Base-by-base conservation (phyloP, 2,329 filamentous ascomycete genomes). In the Periconia sp. region DNA sequence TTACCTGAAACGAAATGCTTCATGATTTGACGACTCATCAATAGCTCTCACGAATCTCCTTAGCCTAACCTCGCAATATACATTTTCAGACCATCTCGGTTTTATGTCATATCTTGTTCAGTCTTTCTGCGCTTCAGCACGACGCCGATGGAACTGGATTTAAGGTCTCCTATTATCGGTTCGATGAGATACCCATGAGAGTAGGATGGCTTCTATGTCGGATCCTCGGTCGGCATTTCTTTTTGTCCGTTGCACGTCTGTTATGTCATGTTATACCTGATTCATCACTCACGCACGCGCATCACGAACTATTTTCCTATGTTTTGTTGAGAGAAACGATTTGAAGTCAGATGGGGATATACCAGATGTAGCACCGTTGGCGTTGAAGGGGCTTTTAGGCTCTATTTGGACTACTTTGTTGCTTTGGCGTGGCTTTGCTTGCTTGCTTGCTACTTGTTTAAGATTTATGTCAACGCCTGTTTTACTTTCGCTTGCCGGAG, bases 111-210 rank as follows among this genome's bases (percentile, higher is more conserved):
- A 21, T 54, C 7, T 43, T 32, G 25, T 26, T 22, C 25, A 38
- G 33, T 39, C 15, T 31, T 38, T 46, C 21, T 47, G 34, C 33
- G 32, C 26, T 51, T 35, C 42, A 24, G 44, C 38, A 46, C 50
- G 50, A 52, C 42, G 45, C 49, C 39, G 45, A 48, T 46, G 48
- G 39, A 46, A 46, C 42, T 35, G 46, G n/a, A n/a, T 25, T 33
- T 43, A 11, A 19, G 22, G 31, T 50, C 48, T 52, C 43, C 50
- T 51, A 49, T 55, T 48, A 47, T 53, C 48, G 52, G 54, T 54
- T 55, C 57, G 51, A 60, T 58, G 57, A 61, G 57, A 62, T 59
- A 60, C 57, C 55, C 57, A 52, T 52, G 8, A 26, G 43, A 57
- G 46, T 41, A 56, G 45, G 52, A 57, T 45, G 51, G 42, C 50